Percentiles rank a stretch among this genome's conserved stretches.
Evolutionary conservation across 148 eudicot species (phyloP).

Genomic region (Rhododendron ferrugineum): DNA sequence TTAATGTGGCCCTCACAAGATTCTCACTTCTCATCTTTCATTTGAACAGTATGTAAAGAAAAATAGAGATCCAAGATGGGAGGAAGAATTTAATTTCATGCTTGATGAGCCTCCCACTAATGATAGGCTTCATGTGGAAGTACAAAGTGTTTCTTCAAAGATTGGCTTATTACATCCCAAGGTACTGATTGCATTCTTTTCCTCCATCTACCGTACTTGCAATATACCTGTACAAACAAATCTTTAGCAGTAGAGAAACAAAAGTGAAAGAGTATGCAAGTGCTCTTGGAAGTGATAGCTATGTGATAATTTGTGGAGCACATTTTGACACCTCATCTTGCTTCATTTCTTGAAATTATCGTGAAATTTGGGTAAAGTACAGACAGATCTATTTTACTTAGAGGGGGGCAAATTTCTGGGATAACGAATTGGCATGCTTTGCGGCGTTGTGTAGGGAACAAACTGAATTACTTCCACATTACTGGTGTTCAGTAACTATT

Average conservation of each 20-base stretch:
- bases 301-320: not conserved
- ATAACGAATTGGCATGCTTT: not conserved
- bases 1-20: not conserved
- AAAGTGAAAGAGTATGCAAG: not conserved
- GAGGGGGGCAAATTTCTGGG: not conserved
- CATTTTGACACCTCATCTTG: not conserved
- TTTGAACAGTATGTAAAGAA: constrained; percentile 39
- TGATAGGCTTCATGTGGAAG: constrained; percentile 44
- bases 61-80: constrained; percentile 53
- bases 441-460: not conserved
- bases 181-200: constrained; percentile 19
- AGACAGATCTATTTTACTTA: not conserved
- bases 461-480: not conserved
- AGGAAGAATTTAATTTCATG: constrained; percentile 47
- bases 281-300: not conserved
- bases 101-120: constrained; percentile 47
- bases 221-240: not conserved
- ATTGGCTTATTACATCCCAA: constrained; percentile 37
- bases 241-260: not conserved
- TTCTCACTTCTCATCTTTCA: not conserved
- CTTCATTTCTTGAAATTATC: not conserved
- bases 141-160: constrained; percentile 34
- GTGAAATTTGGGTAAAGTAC: not conserved
- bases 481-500: not conserved
- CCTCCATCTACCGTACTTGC: not conserved